Base-by-base conservation (phyloP, 192 early-diverging fungal species). In the Entophlyctis luteolus region DNA sequence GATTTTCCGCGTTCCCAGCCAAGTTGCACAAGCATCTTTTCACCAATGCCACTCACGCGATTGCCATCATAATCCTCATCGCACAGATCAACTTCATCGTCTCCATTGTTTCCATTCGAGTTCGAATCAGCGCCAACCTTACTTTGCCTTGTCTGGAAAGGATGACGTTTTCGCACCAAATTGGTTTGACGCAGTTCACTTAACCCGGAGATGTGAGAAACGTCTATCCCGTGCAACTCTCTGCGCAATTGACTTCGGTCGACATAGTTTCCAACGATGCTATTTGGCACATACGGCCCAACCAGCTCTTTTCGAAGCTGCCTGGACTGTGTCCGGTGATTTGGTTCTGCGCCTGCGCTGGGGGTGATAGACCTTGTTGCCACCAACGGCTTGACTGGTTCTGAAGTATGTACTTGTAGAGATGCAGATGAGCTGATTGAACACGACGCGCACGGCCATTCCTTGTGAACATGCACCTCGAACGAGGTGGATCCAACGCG, bases 371-470 rank as follows among this genome's bases (percentile, higher is more conserved):
- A n/a, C 14, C 12, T 23, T 29, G 55, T n/a, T 42, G 39, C 39
- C 8, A 42, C n/a, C 20, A 14, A 25, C 0, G 18, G 14, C 22
- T 25, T 56, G 10, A 5, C 16, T 12, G 55, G 16, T 31, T 22
- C 14, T 20, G 8, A 32, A 4, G 33, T n/a, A 20, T 12, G 29
- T 20, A 20, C 32, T 20, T 31, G 5, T 10, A 52, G 22, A 33
- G 4, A 14, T 8, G 20, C 18, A 33, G 14, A 20, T 12, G 55
- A n/a, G 22, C 29, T 6, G 10, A 52, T 34, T 56, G 18, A 6
- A 34, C 55, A 56, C 6, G 8, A 25, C 29, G 55, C 55, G 20
- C 55, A 56, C 18, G 55, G 55, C 55, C 55, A 56, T 32, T 56
- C 55, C 31, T 20, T 18, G 31, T 56, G 55, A 56, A 56, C 31